A percentile compares a stretch with the other conserved stretches of the same genome.
phyloP scores from a whole-genome alignment of 371 early-diverging fungal species.

The Mucor indicus region DNA sequence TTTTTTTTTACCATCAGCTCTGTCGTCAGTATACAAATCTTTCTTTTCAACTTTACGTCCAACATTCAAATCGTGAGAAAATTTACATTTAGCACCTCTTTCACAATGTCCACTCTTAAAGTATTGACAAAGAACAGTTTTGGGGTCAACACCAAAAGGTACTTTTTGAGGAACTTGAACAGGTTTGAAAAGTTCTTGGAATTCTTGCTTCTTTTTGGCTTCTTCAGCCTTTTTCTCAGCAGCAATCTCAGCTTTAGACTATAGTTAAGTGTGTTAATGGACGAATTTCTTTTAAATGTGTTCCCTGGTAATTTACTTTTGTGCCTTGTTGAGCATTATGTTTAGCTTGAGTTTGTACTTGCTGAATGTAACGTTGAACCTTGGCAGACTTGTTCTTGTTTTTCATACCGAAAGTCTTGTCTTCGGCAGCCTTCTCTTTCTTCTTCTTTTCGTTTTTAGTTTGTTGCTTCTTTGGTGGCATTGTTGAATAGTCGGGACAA shows the following conservation, averaged over 20 bases:
- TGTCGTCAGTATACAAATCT: slow-evolving; percentile 89
- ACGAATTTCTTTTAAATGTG: background rate
- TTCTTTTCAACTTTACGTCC: slow-evolving; percentile 89
- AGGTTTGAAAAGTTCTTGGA: slow-evolving; percentile 89
- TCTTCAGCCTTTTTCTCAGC: slow-evolving; percentile 45
- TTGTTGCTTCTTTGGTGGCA: slow-evolving; percentile 78
- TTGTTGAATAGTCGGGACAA: too few relatives aligned
- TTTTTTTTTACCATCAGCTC: slow-evolving; percentile 47
- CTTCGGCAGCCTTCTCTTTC: slow-evolving; percentile 87
- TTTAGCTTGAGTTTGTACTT: slow-evolving; percentile 82
- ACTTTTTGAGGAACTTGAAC: slow-evolving; percentile 90
- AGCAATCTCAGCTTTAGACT: slow-evolving; percentile 26
- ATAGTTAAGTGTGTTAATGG: background rate
- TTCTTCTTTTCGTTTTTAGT: slow-evolving; percentile 65
- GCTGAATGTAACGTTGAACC: slow-evolving; percentile 86
- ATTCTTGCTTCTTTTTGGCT: slow-evolving; percentile 46
- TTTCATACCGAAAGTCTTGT: slow-evolving; percentile 98
- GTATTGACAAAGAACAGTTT: slow-evolving; percentile 93
- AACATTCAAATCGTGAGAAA: slow-evolving; percentile 93
- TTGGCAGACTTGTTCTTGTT: slow-evolving; percentile 93
- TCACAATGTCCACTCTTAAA: slow-evolving; percentile 93
- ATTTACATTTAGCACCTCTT: slow-evolving; percentile 97
- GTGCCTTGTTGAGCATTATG: slow-evolving; percentile 35
- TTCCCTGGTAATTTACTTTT: background rate
- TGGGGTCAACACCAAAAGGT: slow-evolving; percentile 98